phyloP scores from a whole-genome alignment of 129 eudicot genomes.

The Silybum marianum region DNA sequence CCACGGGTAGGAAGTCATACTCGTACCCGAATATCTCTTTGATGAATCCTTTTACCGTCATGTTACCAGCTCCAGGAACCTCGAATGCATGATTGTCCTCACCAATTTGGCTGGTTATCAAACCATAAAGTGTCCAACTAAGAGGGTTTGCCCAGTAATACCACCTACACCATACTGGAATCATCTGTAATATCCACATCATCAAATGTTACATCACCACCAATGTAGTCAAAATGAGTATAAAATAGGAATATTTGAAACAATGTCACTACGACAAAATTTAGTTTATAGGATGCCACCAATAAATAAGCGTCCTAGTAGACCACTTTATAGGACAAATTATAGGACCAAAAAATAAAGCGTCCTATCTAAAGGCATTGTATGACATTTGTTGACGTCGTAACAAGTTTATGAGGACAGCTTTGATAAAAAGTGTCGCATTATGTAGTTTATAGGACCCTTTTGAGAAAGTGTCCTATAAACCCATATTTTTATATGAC shows the following conservation, averaged over 20 bases:
- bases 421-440: no score
- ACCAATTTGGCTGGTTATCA: constrained; percentile 27
- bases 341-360: no score
- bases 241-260: background rate
- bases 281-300: no score
- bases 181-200: constrained; percentile 27
- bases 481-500: no score
- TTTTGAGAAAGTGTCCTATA: no score
- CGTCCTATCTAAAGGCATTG: no score
- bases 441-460: no score
- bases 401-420: no score
- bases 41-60: constrained; percentile 12
- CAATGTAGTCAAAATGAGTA: background rate
- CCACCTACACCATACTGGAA: constrained; percentile 45
- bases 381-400: no score
- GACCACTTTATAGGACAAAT: no score
- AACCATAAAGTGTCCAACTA: constrained; percentile 37
- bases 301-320: no score
- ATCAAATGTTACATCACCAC: background rate
- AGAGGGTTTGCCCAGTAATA: constrained; percentile 38
- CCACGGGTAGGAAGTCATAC: constrained; percentile 33
- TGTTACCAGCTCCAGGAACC: constrained; percentile 22
- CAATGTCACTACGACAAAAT: background rate
- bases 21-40: constrained; percentile 29
- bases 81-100: background rate